phyloP scores from a whole-genome alignment of 2,329 filamentous ascomycete genomes.

The Phaeosphaeriaceae sp. region DNA sequence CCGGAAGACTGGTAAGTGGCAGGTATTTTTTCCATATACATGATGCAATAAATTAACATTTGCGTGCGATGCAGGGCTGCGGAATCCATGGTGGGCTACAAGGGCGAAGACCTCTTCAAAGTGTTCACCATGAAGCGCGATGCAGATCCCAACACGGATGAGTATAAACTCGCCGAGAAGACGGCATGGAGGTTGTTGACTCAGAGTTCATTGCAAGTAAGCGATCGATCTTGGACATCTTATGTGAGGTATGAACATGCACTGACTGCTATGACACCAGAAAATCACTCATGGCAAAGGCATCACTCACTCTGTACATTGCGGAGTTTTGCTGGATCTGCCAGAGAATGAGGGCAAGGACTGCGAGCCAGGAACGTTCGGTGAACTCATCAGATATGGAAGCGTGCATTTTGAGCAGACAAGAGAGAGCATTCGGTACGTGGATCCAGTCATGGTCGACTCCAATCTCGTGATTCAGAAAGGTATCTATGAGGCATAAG shows the following conservation, averaged over 20 bases:
- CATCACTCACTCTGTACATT: conserved; percentile 28
- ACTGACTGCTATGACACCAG: conserved; percentile 10
- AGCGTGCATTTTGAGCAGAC: conserved; percentile 47
- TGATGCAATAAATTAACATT: background rate
- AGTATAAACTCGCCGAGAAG: conserved; percentile 38
- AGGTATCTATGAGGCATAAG: conserved; percentile 22
- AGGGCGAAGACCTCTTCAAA: conserved; percentile 33
- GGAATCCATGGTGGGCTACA: conserved; percentile 36
- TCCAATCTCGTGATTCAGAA: conserved; percentile 26
- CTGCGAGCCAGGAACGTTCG: conserved; percentile 44
- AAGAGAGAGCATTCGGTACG: conserved; percentile 34
- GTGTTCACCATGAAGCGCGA: conserved; percentile 31
- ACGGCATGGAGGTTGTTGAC: conserved; percentile 40
- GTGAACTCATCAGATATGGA: conserved; percentile 47
- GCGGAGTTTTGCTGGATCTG: conserved; percentile 41
- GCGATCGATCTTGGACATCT: background rate
- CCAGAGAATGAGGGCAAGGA: conserved; percentile 44
- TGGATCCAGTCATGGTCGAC: conserved; percentile 21
- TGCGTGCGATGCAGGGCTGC: conserved; percentile 8
- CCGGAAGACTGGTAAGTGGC: conserved; percentile 25
- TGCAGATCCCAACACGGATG: conserved; percentile 30
- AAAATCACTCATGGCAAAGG: conserved; percentile 49
- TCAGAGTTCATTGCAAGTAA: conserved; percentile 30
- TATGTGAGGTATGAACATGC: background rate
- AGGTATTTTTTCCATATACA: background rate